phyloP scores from a whole-genome alignment of 768 basidiomycete genomes.

The Paxillus involutus region DNA sequence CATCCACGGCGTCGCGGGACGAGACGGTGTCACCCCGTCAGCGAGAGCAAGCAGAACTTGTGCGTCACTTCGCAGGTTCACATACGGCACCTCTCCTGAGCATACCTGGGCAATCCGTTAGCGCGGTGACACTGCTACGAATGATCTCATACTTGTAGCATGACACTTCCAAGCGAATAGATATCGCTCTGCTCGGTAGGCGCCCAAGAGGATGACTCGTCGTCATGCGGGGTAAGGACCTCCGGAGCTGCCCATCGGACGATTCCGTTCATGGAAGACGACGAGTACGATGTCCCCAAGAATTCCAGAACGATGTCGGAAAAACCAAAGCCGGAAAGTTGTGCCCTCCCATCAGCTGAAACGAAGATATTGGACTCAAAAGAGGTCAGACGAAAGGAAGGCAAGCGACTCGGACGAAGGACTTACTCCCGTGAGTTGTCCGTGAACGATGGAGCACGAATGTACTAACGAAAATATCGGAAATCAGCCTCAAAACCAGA shows the following conservation, averaged over 20 bases:
- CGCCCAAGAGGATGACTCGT: background rate
- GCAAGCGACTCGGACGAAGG: background rate
- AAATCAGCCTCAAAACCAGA: background rate
- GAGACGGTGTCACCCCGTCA: background rate
- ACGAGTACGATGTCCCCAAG: background rate
- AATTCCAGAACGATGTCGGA: slow-evolving; percentile 10
- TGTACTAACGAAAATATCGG: slow-evolving; percentile 9
- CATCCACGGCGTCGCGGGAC: background rate
- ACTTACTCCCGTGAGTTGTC: slow-evolving; percentile 18
- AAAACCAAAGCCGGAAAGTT: slow-evolving; percentile 46
- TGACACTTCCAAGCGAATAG: slow-evolving; percentile 30
- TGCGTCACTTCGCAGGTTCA: slow-evolving; percentile 5
- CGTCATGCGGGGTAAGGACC: slow-evolving; percentile 31
- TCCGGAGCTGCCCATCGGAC: slow-evolving; percentile 45
- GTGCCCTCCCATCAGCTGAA: slow-evolving; percentile 32
- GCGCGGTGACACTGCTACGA: background rate
- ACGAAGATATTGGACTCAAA: slow-evolving; percentile 45
- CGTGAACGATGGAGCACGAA: slow-evolving; percentile 16
- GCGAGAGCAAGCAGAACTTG: slow-evolving; percentile 9
- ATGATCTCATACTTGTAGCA: slow-evolving; percentile 13
- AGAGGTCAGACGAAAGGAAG: background rate
- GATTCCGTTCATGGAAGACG: slow-evolving; percentile 19
- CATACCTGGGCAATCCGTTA: background rate
- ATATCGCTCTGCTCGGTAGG: slow-evolving; percentile 1
- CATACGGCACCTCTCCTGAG: slow-evolving; percentile 10